Evolutionary conservation across 495 filamentous ascomycete species (phyloP), one percentile per base, ranked within the genome.

Genomic region (Podospora pseudocomata): DNA sequence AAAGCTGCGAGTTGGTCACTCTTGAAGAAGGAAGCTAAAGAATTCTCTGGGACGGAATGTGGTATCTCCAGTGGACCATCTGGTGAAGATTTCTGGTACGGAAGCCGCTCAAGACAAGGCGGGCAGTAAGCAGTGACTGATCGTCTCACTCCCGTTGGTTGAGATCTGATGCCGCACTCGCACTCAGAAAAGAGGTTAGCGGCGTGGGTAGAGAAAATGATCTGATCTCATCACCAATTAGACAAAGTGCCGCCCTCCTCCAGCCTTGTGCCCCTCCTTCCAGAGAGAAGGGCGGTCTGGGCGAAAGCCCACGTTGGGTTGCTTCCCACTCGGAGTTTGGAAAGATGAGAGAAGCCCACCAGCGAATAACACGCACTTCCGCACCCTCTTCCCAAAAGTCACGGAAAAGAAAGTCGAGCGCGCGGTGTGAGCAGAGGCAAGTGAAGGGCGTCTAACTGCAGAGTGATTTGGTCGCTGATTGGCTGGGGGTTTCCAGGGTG

Each of bases 371-470:
- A 5, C 4, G 18, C 54, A 57, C 9, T 23, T 23, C 16, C 18
- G 20, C 54, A 57, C 18, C 54, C 54, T 23, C 18, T n/a, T 57
- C 1, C 16, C 54, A 57, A 57, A 7, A 7, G 54, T 11, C 58
- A 23, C 23, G 23, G 23, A 23, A 1, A 23, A 23, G 23, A 23
- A 23, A 23, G 27, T 16, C 16, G n/a, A 64, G 54, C 54, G 54
- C 20, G 54, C 20, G 54, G 20, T 57, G 54, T 18, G 54, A 57
- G 54, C 9, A n/a, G 23, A n/a, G 5, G 54, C 20, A 57, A 57
- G 54, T 57, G 54, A n/a, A 57, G 59, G 71, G 75, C 75, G 75
- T 77, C 66, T 74, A 77, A n/a, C 75, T 73, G 73, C 72, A 75
- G 63, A 56, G 75, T 77, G 75, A 77, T 70, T 11, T 68, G 5